These are phyloP conservation scores for Dunaliella salina DNA, from an alignment of 163 green algal genomes.

Conservation along the genomic window DNA sequence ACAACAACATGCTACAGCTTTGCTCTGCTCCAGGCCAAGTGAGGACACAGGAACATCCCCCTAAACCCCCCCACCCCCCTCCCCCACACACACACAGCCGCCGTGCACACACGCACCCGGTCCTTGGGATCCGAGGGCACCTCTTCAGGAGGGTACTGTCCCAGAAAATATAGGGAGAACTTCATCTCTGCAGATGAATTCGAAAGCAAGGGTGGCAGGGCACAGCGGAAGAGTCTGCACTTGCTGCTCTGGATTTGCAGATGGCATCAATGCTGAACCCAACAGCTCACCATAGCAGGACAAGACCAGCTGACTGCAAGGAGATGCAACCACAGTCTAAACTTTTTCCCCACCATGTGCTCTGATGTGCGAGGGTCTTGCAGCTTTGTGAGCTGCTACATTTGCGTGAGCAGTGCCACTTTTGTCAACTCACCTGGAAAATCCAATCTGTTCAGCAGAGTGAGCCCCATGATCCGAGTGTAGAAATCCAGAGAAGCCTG, in stretches of 20 bases:
- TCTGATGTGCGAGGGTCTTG: neutral
- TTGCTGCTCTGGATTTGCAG: neutral
- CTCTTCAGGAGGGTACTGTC: slow-evolving; percentile 49
- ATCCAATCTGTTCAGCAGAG: slow-evolving; percentile 71
- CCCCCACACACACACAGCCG: neutral
- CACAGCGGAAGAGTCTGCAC: neutral
- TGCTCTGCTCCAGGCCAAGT: neutral
- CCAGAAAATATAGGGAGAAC: slow-evolving; percentile 83
- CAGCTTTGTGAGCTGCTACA: neutral
- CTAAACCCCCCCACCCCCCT: no score
- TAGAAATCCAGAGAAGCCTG: slow-evolving; percentile 80
- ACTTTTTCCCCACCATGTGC: neutral
- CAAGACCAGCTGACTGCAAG: neutral
- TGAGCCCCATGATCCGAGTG: slow-evolving; percentile 81
- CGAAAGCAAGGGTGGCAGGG: neutral
- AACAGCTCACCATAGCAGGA: neutral
- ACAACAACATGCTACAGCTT: neutral
- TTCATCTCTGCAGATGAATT: slow-evolving; percentile 65
- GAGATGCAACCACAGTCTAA: no score
- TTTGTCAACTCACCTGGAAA: slow-evolving; percentile 50
- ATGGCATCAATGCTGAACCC: neutral
- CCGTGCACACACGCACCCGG: slow-evolving; percentile 9
- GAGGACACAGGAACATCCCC: no score
- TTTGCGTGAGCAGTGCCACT: no score
- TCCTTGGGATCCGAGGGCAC: slow-evolving; percentile 31